A percentile compares a stretch with the other conserved stretches of the same genome.
These are phyloP conservation scores for Fusarium burgessii DNA, from an alignment of 2,329 filamentous ascomycete species.

Conservation along the genomic window DNA sequence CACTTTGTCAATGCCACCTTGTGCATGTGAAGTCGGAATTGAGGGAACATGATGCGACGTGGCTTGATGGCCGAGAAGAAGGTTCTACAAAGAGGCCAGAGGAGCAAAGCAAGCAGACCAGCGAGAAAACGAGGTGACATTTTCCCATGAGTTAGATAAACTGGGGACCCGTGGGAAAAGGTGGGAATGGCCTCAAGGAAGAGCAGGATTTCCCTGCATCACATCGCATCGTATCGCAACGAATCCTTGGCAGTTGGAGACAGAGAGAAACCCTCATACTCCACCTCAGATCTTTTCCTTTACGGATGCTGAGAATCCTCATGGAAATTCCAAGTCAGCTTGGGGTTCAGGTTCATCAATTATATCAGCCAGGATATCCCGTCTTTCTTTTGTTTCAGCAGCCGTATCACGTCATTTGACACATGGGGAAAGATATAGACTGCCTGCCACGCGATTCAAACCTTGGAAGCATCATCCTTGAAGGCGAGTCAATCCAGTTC, in stretches of 20 bases:
- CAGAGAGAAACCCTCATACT: background rate
- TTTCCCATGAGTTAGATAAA: background rate
- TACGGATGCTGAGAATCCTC: constrained; percentile 1
- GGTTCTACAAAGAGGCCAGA: constrained; percentile 3
- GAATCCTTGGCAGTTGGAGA: constrained; percentile 2
- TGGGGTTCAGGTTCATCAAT: background rate
- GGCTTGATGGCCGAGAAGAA: constrained; percentile 23
- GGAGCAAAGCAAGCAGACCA: background rate
- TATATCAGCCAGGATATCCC: constrained; percentile 14
- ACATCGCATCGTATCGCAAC: constrained; percentile 8
- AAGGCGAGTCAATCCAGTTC: background rate
- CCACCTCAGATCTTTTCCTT: constrained; percentile 5
- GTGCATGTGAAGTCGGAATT: constrained; percentile 16
- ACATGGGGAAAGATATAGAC: constrained; percentile 4
- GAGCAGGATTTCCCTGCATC: constrained; percentile 6
- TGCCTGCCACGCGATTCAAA: background rate
- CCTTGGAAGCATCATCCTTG: constrained; percentile 28
- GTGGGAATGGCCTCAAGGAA: constrained; percentile 32
- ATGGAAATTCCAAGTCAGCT: constrained; percentile 5
- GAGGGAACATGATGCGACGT: constrained; percentile 11
- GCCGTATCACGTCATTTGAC: constrained; percentile 27
- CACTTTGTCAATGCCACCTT: constrained; percentile 6
- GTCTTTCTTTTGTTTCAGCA: constrained; percentile 9
- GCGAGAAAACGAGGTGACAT: constrained; percentile 14
- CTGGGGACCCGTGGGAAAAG: background rate